phyloP scores from a whole-genome alignment of 768 basidiomycete species.

The Agrocybe praecox region DNA sequence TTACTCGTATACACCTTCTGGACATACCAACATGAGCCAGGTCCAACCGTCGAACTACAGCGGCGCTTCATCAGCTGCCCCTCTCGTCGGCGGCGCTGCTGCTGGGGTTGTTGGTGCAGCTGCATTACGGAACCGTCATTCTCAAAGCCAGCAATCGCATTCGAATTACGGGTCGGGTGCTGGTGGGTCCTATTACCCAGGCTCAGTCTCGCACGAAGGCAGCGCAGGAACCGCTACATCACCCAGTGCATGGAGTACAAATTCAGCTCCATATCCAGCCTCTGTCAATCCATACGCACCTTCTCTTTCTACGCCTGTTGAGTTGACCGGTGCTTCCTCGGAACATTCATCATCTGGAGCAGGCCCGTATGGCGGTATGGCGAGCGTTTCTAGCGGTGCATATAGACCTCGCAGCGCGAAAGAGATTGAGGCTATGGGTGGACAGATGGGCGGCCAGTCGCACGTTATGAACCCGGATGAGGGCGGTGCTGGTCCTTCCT shows the following conservation, averaged over 20 bases:
- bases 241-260: not conserved
- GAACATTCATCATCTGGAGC: constrained; percentile 19
- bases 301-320: constrained; percentile 15
- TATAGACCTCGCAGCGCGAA: constrained; percentile 23
- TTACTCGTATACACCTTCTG: constrained; percentile 19
- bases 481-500: not conserved
- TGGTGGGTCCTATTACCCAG: constrained; percentile 11
- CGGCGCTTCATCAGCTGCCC: not conserved
- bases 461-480: constrained; percentile 19
- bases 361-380: constrained; percentile 8
- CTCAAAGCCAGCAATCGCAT: not conserved
- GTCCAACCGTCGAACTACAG: constrained; percentile 13
- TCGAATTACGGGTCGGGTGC: not conserved
- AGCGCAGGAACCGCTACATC: constrained; percentile 4
- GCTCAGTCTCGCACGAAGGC: not conserved
- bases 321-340: constrained; percentile 8
- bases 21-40: constrained; percentile 5
- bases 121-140: not conserved
- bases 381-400: constrained; percentile 8
- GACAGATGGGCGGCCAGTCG: not conserved
- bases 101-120: constrained; percentile 4
- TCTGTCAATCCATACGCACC: constrained; percentile 15
- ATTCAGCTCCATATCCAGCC: constrained; percentile 8
- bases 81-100: constrained; percentile 14
- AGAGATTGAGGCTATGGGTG: constrained; percentile 28